Base-by-base conservation (phyloP, 2,329 filamentous ascomycete genomes). In the Aureobasidium sp. region DNA sequence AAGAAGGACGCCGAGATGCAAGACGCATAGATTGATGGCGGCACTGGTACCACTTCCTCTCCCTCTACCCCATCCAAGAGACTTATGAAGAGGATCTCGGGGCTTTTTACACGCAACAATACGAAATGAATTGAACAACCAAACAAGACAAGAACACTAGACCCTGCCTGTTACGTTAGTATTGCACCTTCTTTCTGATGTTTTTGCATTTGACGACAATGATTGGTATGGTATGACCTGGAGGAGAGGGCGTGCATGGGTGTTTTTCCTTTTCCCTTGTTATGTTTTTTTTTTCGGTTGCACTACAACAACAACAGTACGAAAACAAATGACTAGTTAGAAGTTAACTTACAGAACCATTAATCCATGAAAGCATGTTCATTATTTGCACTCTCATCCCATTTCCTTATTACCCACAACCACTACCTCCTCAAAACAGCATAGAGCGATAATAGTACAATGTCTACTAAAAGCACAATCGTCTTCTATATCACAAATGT, bases 1-100 rank as follows among this genome's bases (percentile, higher is more conserved):
- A 86, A 86, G 84, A 81, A 83, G 69, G 84, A 86, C 69, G 83
- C 82, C 48, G 70, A 67, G 32, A 78, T 59, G 57, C 34, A 44
- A 44, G 57, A 59, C 45, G 57, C 57, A 49, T 54, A 54, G 50
- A 42, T 16, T 54, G 34, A 32, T 15, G 21, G 21, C 13, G 10
- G 10, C 45, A 48, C 29, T 10, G 27, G n/a, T 30, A 30, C 29
- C 11, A 11, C 34, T 37, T 37, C 34, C 34, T 37, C 34, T 37
- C 34, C 34, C 2, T 37, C 34, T 37, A 15, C 34, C 34, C 34
- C 34, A 37, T 15, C 3, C 11, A 37, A 37, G 15, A 37, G 6
- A 9, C 11, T 48, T 15, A 16, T 13, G 4, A 15, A 6, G n/a
- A 36, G 32, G 9, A 25, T 25, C 10, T 36, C 32, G 30, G n/a